Percentiles rank a stretch among this genome's conserved stretches.
phyloP scores from a whole-genome alignment of 257 asterid genomes.

The Ilex aquifolium region DNA sequence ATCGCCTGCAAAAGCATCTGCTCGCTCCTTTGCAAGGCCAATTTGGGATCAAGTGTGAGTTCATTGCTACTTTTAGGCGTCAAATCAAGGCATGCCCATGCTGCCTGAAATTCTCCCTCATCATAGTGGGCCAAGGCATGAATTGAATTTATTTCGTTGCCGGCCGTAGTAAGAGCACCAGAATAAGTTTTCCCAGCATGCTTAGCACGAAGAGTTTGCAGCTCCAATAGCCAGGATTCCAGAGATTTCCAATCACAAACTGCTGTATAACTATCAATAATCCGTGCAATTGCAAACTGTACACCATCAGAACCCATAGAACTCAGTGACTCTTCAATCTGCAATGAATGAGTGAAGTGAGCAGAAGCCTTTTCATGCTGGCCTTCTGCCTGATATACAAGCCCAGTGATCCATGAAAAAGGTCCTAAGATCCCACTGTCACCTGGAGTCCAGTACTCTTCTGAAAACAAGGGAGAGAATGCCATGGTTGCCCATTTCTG shows the following conservation, averaged over 20 bases:
- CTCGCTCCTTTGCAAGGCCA: slow-evolving; percentile 95
- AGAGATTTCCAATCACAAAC: slow-evolving; percentile 94
- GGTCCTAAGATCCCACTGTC: slow-evolving; percentile 42
- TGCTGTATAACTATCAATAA: slow-evolving; percentile 75
- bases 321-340: slow-evolving; percentile 78
- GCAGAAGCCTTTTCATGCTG: slow-evolving; percentile 98
- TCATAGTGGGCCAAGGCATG: slow-evolving; percentile 95
- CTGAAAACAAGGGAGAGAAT: slow-evolving; percentile 66
- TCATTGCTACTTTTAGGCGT: slow-evolving; percentile 92
- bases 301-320: slow-evolving; percentile 87
- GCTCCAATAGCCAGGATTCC: slow-evolving; percentile 92
- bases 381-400: slow-evolving; percentile 82
- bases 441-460: slow-evolving; percentile 43
- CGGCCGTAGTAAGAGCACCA: slow-evolving; percentile 95
- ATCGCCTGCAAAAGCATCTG: slow-evolving; percentile 98
- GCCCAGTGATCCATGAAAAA: slow-evolving; percentile 90
- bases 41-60: slow-evolving; percentile 87
- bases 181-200: slow-evolving; percentile 82
- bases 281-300: slow-evolving; percentile 80
- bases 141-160: slow-evolving; percentile 82
- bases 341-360: slow-evolving; percentile 71
- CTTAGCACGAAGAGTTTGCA: slow-evolving; percentile 83
- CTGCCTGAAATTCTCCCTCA: slow-evolving; percentile 81
- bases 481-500: slow-evolving; percentile 74
- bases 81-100: slow-evolving; percentile 95